These are phyloP conservation scores for Panicum hallii DNA, from an alignment of 202 grass and related monocot genomes.

Conservation along the genomic window DNA sequence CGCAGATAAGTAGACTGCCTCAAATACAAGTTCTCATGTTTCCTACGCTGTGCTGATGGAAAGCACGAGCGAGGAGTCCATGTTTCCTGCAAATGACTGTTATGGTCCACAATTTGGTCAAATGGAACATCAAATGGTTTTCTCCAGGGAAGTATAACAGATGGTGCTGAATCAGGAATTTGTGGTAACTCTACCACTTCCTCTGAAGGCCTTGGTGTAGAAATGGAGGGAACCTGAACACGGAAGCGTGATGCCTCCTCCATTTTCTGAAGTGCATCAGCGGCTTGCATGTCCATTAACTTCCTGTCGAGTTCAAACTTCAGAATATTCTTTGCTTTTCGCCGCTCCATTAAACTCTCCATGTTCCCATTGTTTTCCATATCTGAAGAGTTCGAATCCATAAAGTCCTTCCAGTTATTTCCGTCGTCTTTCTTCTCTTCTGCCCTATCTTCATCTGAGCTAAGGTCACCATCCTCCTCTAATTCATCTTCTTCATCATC, in stretches of 20 bases:
- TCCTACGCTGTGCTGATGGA: slow-evolving; percentile 35
- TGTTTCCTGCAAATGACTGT: slow-evolving; percentile 33
- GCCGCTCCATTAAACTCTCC: slow-evolving; percentile 47
- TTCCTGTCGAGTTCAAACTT: slow-evolving; percentile 59
- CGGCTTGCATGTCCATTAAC: slow-evolving; percentile 58
- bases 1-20: slow-evolving; percentile 1
- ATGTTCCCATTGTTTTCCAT: slow-evolving; percentile 22
- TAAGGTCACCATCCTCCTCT: slow-evolving; percentile 44
- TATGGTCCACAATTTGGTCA: slow-evolving; percentile 32
- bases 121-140: slow-evolving; percentile 51
- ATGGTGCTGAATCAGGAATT: slow-evolving; percentile 72
- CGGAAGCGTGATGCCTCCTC: slow-evolving; percentile 49
- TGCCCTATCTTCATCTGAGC: slow-evolving; percentile 28
- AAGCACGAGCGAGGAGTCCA: slow-evolving; percentile 44
- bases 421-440: slow-evolving; percentile 44
- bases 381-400: slow-evolving; percentile 37
- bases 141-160: slow-evolving; percentile 42
- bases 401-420: slow-evolving; percentile 34
- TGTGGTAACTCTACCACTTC: slow-evolving; percentile 52
- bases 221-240: slow-evolving; percentile 60
- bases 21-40: slow-evolving; percentile 32
- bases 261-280: slow-evolving; percentile 48
- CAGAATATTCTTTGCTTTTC: slow-evolving; percentile 59
- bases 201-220: slow-evolving; percentile 48
- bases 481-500: slow-evolving; percentile 48